phyloP scores from a whole-genome alignment of 1,139 yeast species.

The Debaryomyces coudertii region DNA sequence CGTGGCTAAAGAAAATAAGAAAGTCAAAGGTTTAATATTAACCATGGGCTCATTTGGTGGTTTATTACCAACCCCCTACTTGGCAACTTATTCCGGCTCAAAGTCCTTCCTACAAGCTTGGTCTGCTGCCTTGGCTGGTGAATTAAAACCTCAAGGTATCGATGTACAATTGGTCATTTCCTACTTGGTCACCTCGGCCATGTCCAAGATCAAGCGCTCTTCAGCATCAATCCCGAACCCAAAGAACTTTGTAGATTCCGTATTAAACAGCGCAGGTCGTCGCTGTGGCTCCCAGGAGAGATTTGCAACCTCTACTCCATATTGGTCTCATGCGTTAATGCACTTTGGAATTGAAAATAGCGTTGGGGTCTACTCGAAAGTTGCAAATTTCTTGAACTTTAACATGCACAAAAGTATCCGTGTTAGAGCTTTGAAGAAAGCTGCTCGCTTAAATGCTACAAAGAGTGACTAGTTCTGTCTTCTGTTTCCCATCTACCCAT shows the following conservation, averaged over 20 bases:
- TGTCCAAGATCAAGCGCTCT: constrained; percentile 88
- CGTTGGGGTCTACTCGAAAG: constrained; percentile 76
- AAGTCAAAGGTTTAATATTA: constrained; percentile 69
- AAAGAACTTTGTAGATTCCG: constrained; percentile 69
- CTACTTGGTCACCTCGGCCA: constrained; percentile 91
- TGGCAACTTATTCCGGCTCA: constrained; percentile 95
- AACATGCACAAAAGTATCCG: constrained; percentile 82
- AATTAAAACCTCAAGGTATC: constrained; percentile 63
- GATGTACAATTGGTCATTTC: constrained; percentile 88
- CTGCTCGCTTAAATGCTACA: constrained; percentile 36
- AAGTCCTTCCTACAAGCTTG: constrained; percentile 93
- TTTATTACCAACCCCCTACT: constrained; percentile 83
- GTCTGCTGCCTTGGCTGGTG: constrained; percentile 91
- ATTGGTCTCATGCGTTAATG: constrained; percentile 91
- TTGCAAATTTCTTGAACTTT: constrained; percentile 70
- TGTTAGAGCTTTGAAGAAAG: constrained; percentile 78
- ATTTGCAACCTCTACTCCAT: constrained; percentile 86
- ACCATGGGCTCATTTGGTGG: constrained; percentile 99
- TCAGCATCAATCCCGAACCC: constrained; percentile 83
- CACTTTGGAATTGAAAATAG: constrained; percentile 80
- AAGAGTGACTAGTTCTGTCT: constrained; percentile 19
- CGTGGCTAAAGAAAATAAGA: constrained; percentile 39
- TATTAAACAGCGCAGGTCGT: constrained; percentile 72
- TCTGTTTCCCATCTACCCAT: neutral
- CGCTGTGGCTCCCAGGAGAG: constrained; percentile 93